phyloP scores from a whole-genome alignment of 2,329 filamentous ascomycete species.

The Thielaviopsis populi region DNA sequence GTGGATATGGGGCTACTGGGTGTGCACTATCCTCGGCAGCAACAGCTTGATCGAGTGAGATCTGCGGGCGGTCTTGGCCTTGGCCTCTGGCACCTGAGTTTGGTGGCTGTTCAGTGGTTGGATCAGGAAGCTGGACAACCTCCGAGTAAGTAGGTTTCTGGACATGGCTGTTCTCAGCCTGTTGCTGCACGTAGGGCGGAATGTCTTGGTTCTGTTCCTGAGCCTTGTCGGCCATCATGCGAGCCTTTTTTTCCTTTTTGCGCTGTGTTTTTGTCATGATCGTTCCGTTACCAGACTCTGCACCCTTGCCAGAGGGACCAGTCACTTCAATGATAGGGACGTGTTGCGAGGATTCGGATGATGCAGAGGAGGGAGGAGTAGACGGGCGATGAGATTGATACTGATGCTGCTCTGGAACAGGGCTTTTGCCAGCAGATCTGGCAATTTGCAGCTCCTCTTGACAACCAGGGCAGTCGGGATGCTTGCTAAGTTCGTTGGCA shows the following conservation, averaged over 20 bases:
- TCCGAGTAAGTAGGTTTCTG: neutral
- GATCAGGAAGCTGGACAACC: neutral
- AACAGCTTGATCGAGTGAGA: neutral
- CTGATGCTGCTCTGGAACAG: neutral
- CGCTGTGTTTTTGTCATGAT: neutral
- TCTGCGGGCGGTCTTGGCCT: neutral
- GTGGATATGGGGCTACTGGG: neutral
- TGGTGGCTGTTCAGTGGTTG: neutral
- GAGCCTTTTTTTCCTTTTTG: slow-evolving; percentile 6
- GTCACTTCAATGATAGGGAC: neutral
- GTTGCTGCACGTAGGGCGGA: neutral
- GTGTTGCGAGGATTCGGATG: neutral
- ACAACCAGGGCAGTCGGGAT: slow-evolving; percentile 6
- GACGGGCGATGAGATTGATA: neutral
- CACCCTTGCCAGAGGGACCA: neutral
- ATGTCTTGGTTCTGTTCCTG: neutral
- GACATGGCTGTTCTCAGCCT: neutral
- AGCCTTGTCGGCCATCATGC: neutral
- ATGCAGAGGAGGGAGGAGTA: neutral
- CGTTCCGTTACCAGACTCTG: neutral
- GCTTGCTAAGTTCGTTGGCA: neutral
- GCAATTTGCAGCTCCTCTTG: slow-evolving; percentile 1
- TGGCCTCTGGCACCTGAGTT: neutral
- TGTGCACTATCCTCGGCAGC: slow-evolving; percentile 6
- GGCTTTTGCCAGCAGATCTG: neutral